Evolutionary conservation across 2,329 filamentous ascomycete species (phyloP), one percentile per base, ranked within the genome.

Genomic region (Decorospora gaudefroyi): DNA sequence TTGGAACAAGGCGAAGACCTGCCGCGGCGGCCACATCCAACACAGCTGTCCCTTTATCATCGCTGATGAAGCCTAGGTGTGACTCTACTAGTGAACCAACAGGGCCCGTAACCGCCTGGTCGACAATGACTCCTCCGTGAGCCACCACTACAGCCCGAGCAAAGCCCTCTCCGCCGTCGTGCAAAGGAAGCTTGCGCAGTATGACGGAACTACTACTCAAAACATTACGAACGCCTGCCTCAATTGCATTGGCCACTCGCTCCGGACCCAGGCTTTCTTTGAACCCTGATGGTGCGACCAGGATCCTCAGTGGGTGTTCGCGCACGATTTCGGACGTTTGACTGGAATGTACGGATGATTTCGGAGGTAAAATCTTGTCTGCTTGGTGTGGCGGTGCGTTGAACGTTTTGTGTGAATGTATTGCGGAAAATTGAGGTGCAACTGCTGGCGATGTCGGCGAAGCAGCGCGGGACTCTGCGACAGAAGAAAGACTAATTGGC

Each of bases 91-190:
- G 66, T 1, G 63, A 29, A 1, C 74, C 71, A 3, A 76, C 65
- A 1, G 78, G 78, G 0, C 78, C 77, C 4, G 62, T 73, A 15
- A 80, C 72, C 5, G 56, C 54, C 22, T 72, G 30, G 0, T 63
- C 47, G 12, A 69, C 60, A 16, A 78, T 57, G 7, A 61, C 47
- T 3, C 78, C 78, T 2, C 62, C 60, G 0, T 75, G 75, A 3
- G 72, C 68, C 25, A 67, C 63, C 9, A 78, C 72, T 10, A 80
- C 59, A 12, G 75, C 75, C 5, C 67, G 63, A 12, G 74, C 74
- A 53, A 80, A 80, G 3, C 78, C 77, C 46, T 80, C 77, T 39
- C 78, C 77, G 2, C 77, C 78, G 52, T 80, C 78, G 3, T 78
- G 74, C 6, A 81, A 64, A 8, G 78, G 77, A 3, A 76, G 72